These are phyloP conservation scores for Phlebiopsis flavidoalba DNA, from an alignment of 768 basidiomycete species.

Conservation along the genomic window DNA sequence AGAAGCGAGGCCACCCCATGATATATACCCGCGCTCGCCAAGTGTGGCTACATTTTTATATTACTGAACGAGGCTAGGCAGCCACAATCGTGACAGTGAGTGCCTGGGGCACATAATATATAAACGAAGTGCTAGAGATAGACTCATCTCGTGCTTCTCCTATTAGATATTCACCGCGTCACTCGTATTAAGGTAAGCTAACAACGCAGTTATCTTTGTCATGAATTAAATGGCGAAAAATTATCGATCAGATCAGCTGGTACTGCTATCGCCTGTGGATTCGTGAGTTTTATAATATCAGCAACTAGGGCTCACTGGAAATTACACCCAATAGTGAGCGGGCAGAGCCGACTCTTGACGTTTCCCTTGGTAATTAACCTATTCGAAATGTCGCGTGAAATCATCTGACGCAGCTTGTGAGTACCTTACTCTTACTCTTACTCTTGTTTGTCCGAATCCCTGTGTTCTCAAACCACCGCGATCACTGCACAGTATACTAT, in stretches of 20 bases:
- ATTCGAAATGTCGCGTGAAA: neutral
- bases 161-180: neutral
- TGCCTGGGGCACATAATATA: no score
- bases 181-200: neutral
- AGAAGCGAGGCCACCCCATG: no score
- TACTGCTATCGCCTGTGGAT: neutral
- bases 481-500: neutral
- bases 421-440: no score
- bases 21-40: no score
- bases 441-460: no score
- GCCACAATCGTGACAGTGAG: neutral
- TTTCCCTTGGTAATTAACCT: neutral
- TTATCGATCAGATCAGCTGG: neutral
- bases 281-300: neutral
- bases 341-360: neutral
- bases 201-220: no score
- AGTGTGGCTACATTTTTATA: no score
- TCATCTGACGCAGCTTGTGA: neutral
- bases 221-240: no score
- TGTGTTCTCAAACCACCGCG: no score
- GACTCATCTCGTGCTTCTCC: neutral
- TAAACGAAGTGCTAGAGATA: no score
- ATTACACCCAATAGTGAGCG: neutral
- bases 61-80: neutral
- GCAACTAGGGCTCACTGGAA: neutral